phyloP scores from a whole-genome alignment of 441 rosid species.

The Omphalea diandra region DNA sequence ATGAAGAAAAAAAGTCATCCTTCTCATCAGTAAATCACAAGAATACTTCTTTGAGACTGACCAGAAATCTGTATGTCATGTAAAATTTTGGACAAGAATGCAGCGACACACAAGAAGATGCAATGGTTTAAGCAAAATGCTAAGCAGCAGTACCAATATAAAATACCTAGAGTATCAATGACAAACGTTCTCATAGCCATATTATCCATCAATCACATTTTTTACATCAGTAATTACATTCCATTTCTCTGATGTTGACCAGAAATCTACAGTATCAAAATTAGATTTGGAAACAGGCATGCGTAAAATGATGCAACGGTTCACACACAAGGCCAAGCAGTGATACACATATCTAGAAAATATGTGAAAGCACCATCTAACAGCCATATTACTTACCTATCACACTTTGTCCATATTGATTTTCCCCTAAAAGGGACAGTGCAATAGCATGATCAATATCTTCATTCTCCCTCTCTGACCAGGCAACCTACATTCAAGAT shows the following conservation, averaged over 20 bases:
- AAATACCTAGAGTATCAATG: constrained; percentile 9
- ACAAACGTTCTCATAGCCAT: neutral
- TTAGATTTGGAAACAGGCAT: neutral
- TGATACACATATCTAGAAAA: neutral
- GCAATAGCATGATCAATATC: constrained; percentile 81
- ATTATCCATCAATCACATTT: neutral
- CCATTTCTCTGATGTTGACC: neutral
- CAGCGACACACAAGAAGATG: neutral
- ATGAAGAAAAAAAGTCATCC: neutral
- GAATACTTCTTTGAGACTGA: constrained; percentile 1
- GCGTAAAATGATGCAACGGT: neutral
- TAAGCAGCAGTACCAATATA: neutral
- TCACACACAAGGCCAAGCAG: neutral
- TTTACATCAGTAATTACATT: neutral
- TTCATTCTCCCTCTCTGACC: constrained; percentile 61
- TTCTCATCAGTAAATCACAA: neutral
- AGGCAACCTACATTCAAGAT: constrained; percentile 46
- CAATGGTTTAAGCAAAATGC: neutral
- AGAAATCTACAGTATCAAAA: neutral
- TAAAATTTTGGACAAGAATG: neutral
- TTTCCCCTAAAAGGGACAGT: constrained; percentile 68
- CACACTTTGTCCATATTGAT: constrained; percentile 39
- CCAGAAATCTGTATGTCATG: neutral
- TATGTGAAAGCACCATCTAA: constrained; percentile 11
- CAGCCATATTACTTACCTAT: constrained; percentile 50